phyloP scores from a whole-genome alignment of 2,329 filamentous ascomycete species.

The Fusarium graminum region DNA sequence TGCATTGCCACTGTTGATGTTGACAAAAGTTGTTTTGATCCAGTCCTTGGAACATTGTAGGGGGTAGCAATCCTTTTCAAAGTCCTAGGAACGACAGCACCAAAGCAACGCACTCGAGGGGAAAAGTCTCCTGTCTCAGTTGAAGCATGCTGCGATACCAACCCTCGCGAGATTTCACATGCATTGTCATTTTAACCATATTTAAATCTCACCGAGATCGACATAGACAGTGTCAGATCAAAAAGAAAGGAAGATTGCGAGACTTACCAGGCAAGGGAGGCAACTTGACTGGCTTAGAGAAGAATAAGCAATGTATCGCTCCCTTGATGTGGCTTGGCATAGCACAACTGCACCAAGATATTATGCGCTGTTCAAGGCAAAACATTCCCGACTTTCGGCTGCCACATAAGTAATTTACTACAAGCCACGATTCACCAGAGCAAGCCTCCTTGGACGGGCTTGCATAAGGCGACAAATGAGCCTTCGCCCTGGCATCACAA shows the following conservation, averaged over 20 bases:
- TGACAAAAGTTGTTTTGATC: constrained; percentile 31
- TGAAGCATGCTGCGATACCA: constrained; percentile 2
- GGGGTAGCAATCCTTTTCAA: constrained; percentile 31
- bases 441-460: constrained; percentile 3
- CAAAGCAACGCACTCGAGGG: constrained; percentile 23
- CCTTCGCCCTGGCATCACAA: constrained; percentile 4
- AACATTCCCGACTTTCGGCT: constrained; percentile 13
- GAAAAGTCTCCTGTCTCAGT: constrained; percentile 25
- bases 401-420: constrained; percentile 11
- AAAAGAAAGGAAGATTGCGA: constrained; percentile 4
- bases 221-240: background rate
- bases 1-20: constrained; percentile 14
- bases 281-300: background rate
- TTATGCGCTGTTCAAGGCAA: background rate
- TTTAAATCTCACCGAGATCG: background rate
- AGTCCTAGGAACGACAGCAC: background rate
- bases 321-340: constrained; percentile 30
- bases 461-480: constrained; percentile 29
- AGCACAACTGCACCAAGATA: background rate
- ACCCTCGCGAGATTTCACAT: constrained; percentile 7
- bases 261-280: constrained; percentile 29
- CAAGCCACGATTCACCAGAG: constrained; percentile 30
- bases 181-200: constrained; percentile 10
- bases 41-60: background rate
- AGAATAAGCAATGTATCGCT: constrained; percentile 15